Base-by-base conservation (phyloP, 2,329 filamentous ascomycete species). In the Phymatotrichopsis omnivora region DNA sequence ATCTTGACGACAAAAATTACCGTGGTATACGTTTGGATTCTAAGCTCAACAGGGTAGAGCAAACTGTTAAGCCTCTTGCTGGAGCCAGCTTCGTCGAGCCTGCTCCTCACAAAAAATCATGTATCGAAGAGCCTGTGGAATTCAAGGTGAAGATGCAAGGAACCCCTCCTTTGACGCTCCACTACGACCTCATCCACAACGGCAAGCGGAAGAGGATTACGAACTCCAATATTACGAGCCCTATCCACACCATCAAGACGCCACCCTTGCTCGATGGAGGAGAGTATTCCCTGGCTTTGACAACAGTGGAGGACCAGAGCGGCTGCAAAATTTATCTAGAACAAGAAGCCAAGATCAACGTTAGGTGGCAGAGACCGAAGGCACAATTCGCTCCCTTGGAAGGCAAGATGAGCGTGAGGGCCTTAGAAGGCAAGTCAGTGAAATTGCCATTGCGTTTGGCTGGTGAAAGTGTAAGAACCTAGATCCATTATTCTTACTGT, bases 131-230 rank as follows among this genome's bases (percentile, higher is more conserved):
- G 45, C 72, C 79, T 16, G 76, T 87, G 5, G 74, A 79, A 24
- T 76, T 91, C 22, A 76, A 85, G 45, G 76, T 95, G 29, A 65
- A 72, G 40, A 73, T 96, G 31, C 70, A 77, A 34, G 91, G 93
- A 31, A 86, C 96, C 57, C 73, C 79, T 14, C 91, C 93, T 0
- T 96, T 89, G 70, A 82, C 73, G 17, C 67, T 98, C 29, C 86
- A 96, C 60, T 98, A 93, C 67, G 91, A 96, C 63, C 69, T 95
- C 30, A 75, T 95, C 6, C 84, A 96, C 64, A 83, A 86, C 44
- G 87, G 87, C 44, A 93, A 83, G 64, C 77, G 87, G 42, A 79
- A 76, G 52, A 80, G 82, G 40, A 73, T 81, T 56, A 74, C 72
- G 44, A 69, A 76, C 20, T 69, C 74, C 1, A 69, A 74, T 45